Evolutionary conservation across 768 basidiomycete genomes (phyloP).

Genomic region (Strobilomyces dryophilus): DNA sequence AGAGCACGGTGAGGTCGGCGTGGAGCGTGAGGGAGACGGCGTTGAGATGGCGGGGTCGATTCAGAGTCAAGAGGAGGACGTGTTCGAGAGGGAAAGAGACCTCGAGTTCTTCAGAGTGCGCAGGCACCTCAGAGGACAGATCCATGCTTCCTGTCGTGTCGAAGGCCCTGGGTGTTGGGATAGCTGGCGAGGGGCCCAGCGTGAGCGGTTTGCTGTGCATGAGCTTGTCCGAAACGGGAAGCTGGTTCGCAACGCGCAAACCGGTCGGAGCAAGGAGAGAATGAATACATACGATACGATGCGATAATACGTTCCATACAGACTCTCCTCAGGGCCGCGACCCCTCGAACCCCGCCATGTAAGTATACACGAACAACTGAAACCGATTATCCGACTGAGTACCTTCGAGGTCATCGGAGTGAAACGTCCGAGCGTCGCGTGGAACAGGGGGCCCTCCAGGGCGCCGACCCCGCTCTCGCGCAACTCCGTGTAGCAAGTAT

Average conservation of each 20-base stretch:
- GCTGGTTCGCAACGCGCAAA: slow-evolving; percentile 1
- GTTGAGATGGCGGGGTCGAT: slow-evolving; percentile 69
- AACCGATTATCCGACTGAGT: slow-evolving; percentile 14
- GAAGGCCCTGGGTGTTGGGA: not conserved
- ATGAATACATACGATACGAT: too few species aligned
- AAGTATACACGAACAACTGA: not conserved
- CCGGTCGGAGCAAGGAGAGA: not conserved
- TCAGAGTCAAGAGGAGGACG: slow-evolving; percentile 52
- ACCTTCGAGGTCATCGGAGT: slow-evolving; percentile 3
- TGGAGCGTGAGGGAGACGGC: slow-evolving; percentile 64
- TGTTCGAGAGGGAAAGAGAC: slow-evolving; percentile 46
- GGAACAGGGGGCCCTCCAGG: slow-evolving; percentile 1
- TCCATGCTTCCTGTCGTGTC: not conserved
- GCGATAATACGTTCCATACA: not conserved
- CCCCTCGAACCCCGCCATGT: slow-evolving; percentile 1
- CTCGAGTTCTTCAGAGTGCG: slow-evolving; percentile 35
- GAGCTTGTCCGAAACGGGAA: slow-evolving; percentile 1
- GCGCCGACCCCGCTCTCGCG: not conserved
- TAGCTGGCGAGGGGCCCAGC: not conserved
- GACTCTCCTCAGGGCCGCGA: not conserved
- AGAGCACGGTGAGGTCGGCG: slow-evolving; percentile 44
- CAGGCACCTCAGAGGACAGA: slow-evolving; percentile 12
- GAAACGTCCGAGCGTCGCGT: slow-evolving; percentile 26
- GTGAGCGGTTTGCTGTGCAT: not conserved
- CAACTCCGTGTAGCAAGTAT: slow-evolving; percentile 1